Evolutionary conservation across 2,329 filamentous ascomycete species (phyloP).

Genomic region (Emmonsia crescens): DNA sequence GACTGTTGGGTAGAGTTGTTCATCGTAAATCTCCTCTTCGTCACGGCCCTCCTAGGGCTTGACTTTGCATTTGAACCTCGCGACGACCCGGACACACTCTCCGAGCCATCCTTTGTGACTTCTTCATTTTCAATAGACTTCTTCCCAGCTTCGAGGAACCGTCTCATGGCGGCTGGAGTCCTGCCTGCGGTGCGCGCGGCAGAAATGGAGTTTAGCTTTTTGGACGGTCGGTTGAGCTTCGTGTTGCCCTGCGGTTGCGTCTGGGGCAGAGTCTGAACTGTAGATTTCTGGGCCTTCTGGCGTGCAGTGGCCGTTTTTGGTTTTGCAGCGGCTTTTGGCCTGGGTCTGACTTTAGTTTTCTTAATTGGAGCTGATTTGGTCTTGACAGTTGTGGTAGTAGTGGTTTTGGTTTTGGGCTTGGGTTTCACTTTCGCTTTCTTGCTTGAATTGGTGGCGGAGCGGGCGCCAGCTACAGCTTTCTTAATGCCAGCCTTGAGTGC

Average conservation of each 20-base stretch:
- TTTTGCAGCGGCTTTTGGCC: background rate
- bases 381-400: background rate
- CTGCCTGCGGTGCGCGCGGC: slow-evolving; percentile 6
- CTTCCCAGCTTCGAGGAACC: slow-evolving; percentile 7
- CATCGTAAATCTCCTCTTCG: background rate
- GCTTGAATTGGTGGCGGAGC: background rate
- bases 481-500: slow-evolving; percentile 26
- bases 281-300: background rate
- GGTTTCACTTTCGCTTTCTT: background rate
- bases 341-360: background rate
- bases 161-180: slow-evolving; percentile 10
- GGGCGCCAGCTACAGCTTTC: slow-evolving; percentile 19
- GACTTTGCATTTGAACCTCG: background rate
- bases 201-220: slow-evolving; percentile 9
- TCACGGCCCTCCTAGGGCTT: background rate
- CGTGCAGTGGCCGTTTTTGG: background rate
- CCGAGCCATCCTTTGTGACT: background rate
- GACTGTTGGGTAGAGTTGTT: background rate
- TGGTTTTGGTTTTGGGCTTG: background rate
- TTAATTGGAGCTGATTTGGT: slow-evolving; percentile 1
- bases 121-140: background rate
- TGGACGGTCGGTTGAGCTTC: slow-evolving; percentile 4
- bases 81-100: background rate
- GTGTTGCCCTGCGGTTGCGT: background rate
- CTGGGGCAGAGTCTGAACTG: background rate